Evolutionary conservation across 495 filamentous ascomycete genomes (phyloP).

Genomic region (Hypoxylon subgilvum): DNA sequence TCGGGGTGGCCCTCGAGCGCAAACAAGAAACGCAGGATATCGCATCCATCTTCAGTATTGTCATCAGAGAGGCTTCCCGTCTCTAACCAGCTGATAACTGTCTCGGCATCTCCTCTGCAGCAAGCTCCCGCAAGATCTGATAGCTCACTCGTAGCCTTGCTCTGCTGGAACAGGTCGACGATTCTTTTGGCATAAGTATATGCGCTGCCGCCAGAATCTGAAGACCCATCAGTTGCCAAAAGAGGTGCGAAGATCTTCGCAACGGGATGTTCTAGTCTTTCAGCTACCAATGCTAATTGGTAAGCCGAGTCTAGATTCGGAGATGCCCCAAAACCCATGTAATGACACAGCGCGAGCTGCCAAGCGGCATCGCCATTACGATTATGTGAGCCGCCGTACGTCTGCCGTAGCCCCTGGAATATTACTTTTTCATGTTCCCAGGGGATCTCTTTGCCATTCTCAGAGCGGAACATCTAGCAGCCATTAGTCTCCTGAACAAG

Average conservation of each 20-base stretch:
- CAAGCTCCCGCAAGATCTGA: constrained; percentile 14
- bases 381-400: constrained; percentile 17
- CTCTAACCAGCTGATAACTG: constrained; percentile 5
- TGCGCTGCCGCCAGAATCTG: neutral
- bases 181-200: constrained; percentile 6
- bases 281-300: constrained; percentile 30
- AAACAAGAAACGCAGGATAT: constrained; percentile 33
- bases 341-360: constrained; percentile 39
- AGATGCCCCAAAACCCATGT: constrained; percentile 36
- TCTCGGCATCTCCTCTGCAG: constrained; percentile 13
- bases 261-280: constrained; percentile 28
- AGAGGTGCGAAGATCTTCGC: constrained; percentile 27
- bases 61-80: constrained; percentile 1
- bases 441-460: constrained; percentile 35
- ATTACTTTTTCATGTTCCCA: constrained; percentile 43
- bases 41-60: neutral
- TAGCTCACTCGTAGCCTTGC: neutral
- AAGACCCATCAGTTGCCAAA: constrained; percentile 2
- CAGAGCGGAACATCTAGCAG: constrained; percentile 25
- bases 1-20: constrained; percentile 18
- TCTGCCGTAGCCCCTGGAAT: constrained; percentile 29
- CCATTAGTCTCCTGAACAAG: neutral
- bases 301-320: constrained; percentile 26
- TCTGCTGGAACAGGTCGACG: constrained; percentile 2
- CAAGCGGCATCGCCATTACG: constrained; percentile 30